Evolutionary conservation across 1,284 basidiomycete species (phyloP).

Genomic region (Trichosporon asahii): DNA sequence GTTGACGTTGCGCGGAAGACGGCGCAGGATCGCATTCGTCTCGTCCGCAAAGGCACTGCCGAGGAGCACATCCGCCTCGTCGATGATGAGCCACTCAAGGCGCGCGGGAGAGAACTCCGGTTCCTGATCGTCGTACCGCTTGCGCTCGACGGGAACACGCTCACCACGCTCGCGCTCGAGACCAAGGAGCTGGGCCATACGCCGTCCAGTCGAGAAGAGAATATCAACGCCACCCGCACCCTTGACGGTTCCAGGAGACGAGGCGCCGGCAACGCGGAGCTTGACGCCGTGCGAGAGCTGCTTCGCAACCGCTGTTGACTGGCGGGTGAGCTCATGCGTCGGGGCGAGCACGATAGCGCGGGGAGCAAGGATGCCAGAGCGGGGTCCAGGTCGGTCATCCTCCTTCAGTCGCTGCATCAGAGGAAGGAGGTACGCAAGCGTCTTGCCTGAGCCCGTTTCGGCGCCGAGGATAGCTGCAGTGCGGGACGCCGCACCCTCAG

Average conservation of each 20-base stretch:
- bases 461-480: constrained; percentile 64
- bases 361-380: constrained; percentile 50
- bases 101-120: constrained; percentile 5
- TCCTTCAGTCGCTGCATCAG: constrained; percentile 71
- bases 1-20: constrained; percentile 41
- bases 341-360: constrained; percentile 76
- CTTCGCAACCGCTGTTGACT: constrained; percentile 70
- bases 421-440: constrained; percentile 81
- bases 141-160: constrained; percentile 66
- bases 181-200: constrained; percentile 80
- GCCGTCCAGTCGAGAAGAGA: constrained; percentile 67
- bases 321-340: constrained; percentile 80
- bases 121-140: constrained; percentile 11
- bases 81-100: constrained; percentile 79
- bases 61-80: constrained; percentile 85
- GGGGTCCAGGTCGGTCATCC: constrained; percentile 4
- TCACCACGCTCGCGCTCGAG: not conserved
- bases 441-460: constrained; percentile 86
- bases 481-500: constrained; percentile 38
- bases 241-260: constrained; percentile 50
- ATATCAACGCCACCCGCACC: constrained; percentile 58
- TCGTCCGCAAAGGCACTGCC: constrained; percentile 74
- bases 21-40: constrained; percentile 63
- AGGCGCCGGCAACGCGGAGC: constrained; percentile 66
- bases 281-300: constrained; percentile 68